phyloP scores from a whole-genome alignment of 2,329 filamentous ascomycete species.

The Paecilomyces variotii region DNA sequence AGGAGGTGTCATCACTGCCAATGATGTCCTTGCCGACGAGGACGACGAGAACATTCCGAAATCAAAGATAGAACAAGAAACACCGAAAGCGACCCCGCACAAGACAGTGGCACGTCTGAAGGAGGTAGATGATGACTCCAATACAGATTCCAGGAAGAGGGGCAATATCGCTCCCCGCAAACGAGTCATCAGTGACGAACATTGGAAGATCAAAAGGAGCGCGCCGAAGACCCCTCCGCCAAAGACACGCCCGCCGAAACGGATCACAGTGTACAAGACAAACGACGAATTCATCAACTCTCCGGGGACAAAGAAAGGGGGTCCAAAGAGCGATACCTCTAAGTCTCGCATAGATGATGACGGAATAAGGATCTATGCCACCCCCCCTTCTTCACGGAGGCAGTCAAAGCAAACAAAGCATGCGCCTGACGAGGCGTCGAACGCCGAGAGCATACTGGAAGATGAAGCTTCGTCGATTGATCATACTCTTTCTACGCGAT shows the following conservation, averaged over 20 bases:
- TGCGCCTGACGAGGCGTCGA: constrained; percentile 13
- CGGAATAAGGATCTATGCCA: constrained; percentile 19
- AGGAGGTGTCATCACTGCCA: constrained; percentile 55
- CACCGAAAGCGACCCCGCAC: constrained; percentile 2
- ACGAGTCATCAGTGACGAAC: constrained; percentile 84
- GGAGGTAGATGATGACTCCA: constrained; percentile 17
- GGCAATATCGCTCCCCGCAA: constrained; percentile 68
- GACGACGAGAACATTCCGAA: constrained; percentile 28
- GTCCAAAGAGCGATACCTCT: constrained; percentile 16
- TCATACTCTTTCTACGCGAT: constrained; percentile 12
- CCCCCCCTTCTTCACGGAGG: constrained; percentile 15
- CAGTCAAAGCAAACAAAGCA: constrained; percentile 17
- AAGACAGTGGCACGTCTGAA: constrained; percentile 10
- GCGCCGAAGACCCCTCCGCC: constrained; percentile 34
- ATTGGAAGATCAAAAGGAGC: constrained; percentile 58
- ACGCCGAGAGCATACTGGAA: constrained; percentile 12
- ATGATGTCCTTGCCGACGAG: constrained; percentile 54
- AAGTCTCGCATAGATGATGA: constrained; percentile 14
- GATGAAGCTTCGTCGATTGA: constrained; percentile 9
- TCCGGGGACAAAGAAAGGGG: constrained; percentile 18
- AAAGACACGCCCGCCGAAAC: constrained; percentile 35
- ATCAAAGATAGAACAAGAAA: constrained; percentile 18
- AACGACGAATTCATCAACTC: constrained; percentile 20
- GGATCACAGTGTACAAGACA: constrained; percentile 33
- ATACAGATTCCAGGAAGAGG: constrained; percentile 26